Conservation (phyloP, 768 basidiomycete genomes). For the Podaxis sp. region DNA sequence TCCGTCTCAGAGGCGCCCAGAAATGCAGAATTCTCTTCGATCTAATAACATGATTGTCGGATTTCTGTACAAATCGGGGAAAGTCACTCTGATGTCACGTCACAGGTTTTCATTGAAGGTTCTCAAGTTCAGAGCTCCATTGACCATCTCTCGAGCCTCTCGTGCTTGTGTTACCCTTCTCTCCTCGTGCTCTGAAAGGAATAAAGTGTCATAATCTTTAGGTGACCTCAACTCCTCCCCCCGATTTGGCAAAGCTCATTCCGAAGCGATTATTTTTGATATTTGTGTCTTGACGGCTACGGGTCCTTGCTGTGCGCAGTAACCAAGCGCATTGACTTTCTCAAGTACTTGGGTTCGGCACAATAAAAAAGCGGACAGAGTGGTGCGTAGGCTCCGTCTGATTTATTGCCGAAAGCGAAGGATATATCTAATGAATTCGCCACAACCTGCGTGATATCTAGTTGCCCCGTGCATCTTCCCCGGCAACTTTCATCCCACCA, state of each 20-base stretch:
- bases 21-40: background rate
- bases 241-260: background rate
- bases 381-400: background rate
- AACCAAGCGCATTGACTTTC: background rate
- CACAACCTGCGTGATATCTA: background rate
- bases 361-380: background rate
- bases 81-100: slow-evolving; percentile 12
- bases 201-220: background rate
- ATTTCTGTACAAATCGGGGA: slow-evolving; percentile 4
- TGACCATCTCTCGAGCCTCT: background rate
- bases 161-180: background rate
- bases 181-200: background rate
- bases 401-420: too few species aligned
- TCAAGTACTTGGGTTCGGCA: background rate
- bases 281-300: background rate
- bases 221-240: background rate
- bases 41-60: slow-evolving; percentile 7
- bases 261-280: background rate
- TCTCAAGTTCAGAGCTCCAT: slow-evolving; percentile 9
- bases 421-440: background rate
- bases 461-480: background rate
- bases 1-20: background rate
- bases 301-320: background rate
- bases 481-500: background rate
- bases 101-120: slow-evolving; percentile 10